These are phyloP conservation scores for Carex arenaria DNA, from an alignment of 202 grass and related monocot genomes.

Conservation along the genomic window DNA sequence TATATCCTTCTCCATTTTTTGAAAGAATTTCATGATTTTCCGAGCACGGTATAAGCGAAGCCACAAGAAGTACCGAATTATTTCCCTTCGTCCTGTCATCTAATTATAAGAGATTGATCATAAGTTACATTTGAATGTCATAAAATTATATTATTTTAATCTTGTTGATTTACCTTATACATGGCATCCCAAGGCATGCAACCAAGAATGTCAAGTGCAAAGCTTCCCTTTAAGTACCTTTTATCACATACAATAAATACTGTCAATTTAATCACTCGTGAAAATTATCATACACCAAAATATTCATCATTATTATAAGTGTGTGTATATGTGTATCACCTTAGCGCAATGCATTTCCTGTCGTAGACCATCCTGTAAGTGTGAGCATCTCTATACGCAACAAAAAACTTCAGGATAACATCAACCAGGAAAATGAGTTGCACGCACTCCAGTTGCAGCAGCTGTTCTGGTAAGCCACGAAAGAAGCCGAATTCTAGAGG, in stretches of 20 bases:
- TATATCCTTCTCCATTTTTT: constrained; percentile 90
- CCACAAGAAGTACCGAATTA: constrained; percentile 65
- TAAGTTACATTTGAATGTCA: neutral
- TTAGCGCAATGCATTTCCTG: constrained; percentile 47
- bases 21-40: constrained; percentile 74
- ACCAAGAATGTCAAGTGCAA: constrained; percentile 64
- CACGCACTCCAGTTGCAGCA: constrained; percentile 64
- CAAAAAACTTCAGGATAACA: constrained; percentile 61
- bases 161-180: constrained; percentile 55
- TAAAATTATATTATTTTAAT: neutral
- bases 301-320: neutral
- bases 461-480: constrained; percentile 52
- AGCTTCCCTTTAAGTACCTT: constrained; percentile 76
- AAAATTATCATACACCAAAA: neutral
- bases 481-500: constrained; percentile 90
- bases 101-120: constrained; percentile 13
- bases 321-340: constrained; percentile 31
- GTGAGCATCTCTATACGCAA: constrained; percentile 60
- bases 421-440: constrained; percentile 84
- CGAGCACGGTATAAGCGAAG: constrained; percentile 60
- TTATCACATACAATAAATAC: neutral
- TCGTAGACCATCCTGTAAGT: constrained; percentile 67
- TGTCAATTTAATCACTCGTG: neutral
- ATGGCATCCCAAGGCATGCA: constrained; percentile 87
- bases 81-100: constrained; percentile 51